A percentile compares a stretch with the other conserved stretches of the same genome.
Evolutionary conservation across 345 rosid species (phyloP).

Genomic region (Turnera subulata): DNA sequence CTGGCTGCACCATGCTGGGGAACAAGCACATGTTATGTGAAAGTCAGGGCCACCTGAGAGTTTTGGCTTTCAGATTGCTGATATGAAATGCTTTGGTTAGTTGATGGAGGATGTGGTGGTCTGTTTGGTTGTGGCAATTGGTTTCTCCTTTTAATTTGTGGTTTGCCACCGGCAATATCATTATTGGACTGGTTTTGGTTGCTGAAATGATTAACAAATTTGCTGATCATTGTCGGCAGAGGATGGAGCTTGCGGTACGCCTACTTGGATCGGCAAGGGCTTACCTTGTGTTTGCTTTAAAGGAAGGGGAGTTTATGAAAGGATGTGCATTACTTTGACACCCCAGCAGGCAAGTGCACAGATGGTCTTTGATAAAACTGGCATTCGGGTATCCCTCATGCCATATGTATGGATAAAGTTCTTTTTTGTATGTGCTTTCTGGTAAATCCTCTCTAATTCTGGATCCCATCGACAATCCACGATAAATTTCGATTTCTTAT

Average conservation of each 20-base stretch:
- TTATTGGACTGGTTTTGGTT: not conserved
- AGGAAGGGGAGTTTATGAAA: slow-evolving; percentile 66
- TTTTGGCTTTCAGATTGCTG: not conserved
- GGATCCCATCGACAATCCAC: too few relatives aligned
- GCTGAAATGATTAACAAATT: not conserved
- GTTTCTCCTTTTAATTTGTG: not conserved
- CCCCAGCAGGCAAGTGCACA: slow-evolving; percentile 66
- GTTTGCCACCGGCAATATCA: not conserved
- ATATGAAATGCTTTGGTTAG: slow-evolving; percentile 17
- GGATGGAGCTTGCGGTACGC: slow-evolving; percentile 52
- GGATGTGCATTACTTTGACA: slow-evolving; percentile 67
- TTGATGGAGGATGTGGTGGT: slow-evolving; percentile 14
- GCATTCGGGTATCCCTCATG: not conserved
- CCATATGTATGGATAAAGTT: not conserved
- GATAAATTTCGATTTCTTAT: too few relatives aligned
- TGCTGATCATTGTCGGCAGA: slow-evolving; percentile 34
- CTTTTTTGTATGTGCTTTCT: too few relatives aligned
- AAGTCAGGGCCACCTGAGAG: too few relatives aligned
- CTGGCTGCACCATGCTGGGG: too few relatives aligned
- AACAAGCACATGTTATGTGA: too few relatives aligned
- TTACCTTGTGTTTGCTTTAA: slow-evolving; percentile 90
- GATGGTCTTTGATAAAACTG: too few relatives aligned
- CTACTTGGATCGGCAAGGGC: slow-evolving; percentile 81
- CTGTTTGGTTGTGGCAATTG: not conserved
- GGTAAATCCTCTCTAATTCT: too few relatives aligned